Conservation (phyloP, 2,329 filamentous ascomycete genomes). For the Sordariomycetes sp. region DNA sequence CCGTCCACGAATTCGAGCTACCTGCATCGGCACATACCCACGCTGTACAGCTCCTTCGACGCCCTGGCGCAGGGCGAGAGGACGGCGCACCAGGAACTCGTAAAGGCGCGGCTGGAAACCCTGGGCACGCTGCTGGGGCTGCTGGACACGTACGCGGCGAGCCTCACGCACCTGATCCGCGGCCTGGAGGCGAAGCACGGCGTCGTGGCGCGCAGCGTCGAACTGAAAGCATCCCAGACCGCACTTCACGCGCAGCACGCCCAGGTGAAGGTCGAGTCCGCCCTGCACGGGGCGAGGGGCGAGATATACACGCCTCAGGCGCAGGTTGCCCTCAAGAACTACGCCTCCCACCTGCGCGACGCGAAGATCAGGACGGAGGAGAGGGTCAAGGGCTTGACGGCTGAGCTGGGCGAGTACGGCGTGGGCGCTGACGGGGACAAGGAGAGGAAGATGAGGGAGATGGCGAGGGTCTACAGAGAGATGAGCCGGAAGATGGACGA, state of each 20-base stretch:
- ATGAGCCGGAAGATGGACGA: conserved; percentile 41
- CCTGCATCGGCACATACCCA: conserved; percentile 47
- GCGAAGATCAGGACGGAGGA: conserved; percentile 36
- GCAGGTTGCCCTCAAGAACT: conserved; percentile 32
- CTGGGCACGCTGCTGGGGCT: conserved; percentile 26
- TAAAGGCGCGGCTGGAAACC: conserved; percentile 26
- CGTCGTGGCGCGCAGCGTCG: conserved; percentile 37
- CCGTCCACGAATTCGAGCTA: conserved; percentile 44
- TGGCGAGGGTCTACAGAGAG: conserved; percentile 40
- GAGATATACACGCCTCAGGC: conserved; percentile 37
- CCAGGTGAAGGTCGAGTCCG: conserved; percentile 24
- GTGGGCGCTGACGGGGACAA: conserved; percentile 29
- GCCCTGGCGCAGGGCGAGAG: conserved; percentile 24
- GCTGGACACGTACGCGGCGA: conserved; percentile 27
- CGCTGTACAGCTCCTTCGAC: conserved; percentile 30
- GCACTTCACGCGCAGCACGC: conserved; percentile 32
- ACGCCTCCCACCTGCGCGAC: conserved; percentile 38
- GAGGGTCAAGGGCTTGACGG: conserved; percentile 26
- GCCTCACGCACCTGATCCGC: conserved; percentile 33
- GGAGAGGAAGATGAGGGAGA: conserved; percentile 42
- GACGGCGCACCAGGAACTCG: conserved; percentile 21
- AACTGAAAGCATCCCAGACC: conserved; percentile 37
- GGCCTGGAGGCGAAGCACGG: conserved; percentile 47
- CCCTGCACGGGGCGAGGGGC: conserved; percentile 22
- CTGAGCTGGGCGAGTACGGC: conserved; percentile 40